Evolutionary conservation across 2,329 filamentous ascomycete genomes (phyloP).

Genomic region (Epichloe glyceriae): DNA sequence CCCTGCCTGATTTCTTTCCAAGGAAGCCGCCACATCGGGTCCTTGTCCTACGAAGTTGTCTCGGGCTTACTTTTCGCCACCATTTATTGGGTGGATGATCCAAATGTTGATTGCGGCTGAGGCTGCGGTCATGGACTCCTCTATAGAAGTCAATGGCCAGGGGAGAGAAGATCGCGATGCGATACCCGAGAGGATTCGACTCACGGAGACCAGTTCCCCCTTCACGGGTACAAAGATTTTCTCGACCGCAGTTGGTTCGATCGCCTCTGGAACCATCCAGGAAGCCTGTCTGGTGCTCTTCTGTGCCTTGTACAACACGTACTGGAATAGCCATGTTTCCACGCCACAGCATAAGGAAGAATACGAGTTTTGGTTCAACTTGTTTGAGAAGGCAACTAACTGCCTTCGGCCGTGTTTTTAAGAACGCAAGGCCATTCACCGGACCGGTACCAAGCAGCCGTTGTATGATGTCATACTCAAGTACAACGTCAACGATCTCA

Average conservation of each 20-base stretch:
- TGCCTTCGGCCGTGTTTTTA: slow-evolving; percentile 14
- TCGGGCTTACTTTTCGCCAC: too few species aligned
- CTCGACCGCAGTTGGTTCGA: slow-evolving; percentile 18
- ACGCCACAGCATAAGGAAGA: slow-evolving; percentile 7
- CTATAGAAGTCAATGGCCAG: slow-evolving; percentile 8
- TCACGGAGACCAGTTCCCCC: slow-evolving; percentile 13
- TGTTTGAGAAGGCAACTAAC: slow-evolving; percentile 11
- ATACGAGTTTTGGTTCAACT: slow-evolving; percentile 7
- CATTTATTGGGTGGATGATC: background rate
- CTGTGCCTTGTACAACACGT: slow-evolving; percentile 18
- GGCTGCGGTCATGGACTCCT: slow-evolving; percentile 17
- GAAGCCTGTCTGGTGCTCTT: slow-evolving; percentile 19
- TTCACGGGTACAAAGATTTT: slow-evolving; percentile 15
- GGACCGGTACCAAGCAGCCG: slow-evolving; percentile 3
- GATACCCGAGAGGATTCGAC: slow-evolving; percentile 13
- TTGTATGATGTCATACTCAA: slow-evolving; percentile 17
- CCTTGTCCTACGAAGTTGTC: too few species aligned
- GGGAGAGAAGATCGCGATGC: slow-evolving; percentile 15
- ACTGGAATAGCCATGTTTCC: slow-evolving; percentile 11
- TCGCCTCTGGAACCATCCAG: slow-evolving; percentile 23
- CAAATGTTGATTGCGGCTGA: slow-evolving; percentile 1
- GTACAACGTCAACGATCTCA: slow-evolving; percentile 16
- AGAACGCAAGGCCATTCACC: slow-evolving; percentile 19
- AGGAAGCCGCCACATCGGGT: too few species aligned
- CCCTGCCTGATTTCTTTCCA: too few species aligned